Evolutionary conservation across 2,329 filamentous ascomycete genomes (phyloP).

Genomic region (Trichocomaceae sp.): DNA sequence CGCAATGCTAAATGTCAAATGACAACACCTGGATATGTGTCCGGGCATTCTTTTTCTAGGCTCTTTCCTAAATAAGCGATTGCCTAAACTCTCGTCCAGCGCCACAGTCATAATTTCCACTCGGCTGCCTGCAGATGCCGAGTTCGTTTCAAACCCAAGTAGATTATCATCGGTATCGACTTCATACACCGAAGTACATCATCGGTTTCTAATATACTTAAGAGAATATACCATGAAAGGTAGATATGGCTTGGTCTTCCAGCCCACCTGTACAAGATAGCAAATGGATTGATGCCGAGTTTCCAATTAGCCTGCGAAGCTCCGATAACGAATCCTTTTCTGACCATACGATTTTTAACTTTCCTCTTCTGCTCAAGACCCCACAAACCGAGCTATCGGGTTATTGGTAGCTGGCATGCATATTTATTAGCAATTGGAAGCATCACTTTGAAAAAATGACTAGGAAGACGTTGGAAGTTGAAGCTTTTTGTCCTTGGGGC

Average conservation of each 20-base stretch:
- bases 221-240: too few species aligned
- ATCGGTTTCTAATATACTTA: neutral
- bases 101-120: neutral
- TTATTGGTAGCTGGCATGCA: constrained; percentile 12
- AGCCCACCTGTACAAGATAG: neutral
- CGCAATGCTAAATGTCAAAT: neutral
- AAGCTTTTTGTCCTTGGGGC: too few species aligned
- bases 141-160: too few species aligned
- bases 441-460: constrained; percentile 12
- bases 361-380: neutral
- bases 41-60: neutral
- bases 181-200: neutral
- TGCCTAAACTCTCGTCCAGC: neutral
- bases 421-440: constrained; percentile 10
- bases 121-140: neutral
- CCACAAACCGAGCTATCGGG: neutral
- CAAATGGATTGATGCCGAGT: too few species aligned
- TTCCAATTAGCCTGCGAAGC: too few species aligned
- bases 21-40: too few species aligned
- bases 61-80: neutral
- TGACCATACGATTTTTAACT: too few species aligned
- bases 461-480: neutral
- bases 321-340: too few species aligned
- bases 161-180: neutral
- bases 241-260: neutral